These are phyloP conservation scores for Rhodotorula kratochvilovae DNA, from an alignment of 768 basidiomycete genomes.

Conservation along the genomic window DNA sequence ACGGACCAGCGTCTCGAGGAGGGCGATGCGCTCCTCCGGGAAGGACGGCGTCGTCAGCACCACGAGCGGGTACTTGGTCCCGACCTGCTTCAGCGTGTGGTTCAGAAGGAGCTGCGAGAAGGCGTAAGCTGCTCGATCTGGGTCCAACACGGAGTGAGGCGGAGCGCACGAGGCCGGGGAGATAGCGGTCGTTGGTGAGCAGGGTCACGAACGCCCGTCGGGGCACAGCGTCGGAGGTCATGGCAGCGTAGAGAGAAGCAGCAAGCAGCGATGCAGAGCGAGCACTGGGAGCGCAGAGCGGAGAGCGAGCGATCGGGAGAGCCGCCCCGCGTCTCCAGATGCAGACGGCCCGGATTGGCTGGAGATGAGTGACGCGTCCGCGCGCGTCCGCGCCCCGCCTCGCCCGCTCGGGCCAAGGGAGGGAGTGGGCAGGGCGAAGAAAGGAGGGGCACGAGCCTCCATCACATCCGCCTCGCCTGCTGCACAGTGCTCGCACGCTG, in stretches of 20 bases:
- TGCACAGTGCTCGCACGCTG: too few species aligned
- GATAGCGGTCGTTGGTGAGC: conserved; percentile 63
- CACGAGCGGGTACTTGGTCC: conserved; percentile 66
- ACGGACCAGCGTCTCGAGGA: conserved; percentile 52
- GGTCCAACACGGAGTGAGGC: background rate
- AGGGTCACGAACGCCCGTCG: conserved; percentile 60
- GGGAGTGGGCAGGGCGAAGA: too few species aligned
- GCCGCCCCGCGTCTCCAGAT: too few species aligned
- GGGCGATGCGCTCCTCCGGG: conserved; percentile 53
- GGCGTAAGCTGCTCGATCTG: background rate
- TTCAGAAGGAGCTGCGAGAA: conserved; percentile 57
- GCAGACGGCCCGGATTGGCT: too few species aligned
- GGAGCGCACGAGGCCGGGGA: conserved; percentile 52
- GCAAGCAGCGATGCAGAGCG: background rate
- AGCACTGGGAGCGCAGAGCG: too few species aligned
- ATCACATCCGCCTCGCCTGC: too few species aligned
- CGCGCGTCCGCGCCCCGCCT: too few species aligned
- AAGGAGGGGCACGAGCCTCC: too few species aligned
- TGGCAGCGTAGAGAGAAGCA: background rate
- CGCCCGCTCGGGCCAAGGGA: too few species aligned
- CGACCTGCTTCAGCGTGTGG: conserved; percentile 56
- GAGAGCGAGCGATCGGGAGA: background rate
- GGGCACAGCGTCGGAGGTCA: too few species aligned
- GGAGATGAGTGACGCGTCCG: too few species aligned
- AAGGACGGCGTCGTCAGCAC: conserved; percentile 68